These are phyloP conservation scores for Globisporangium rhizosaccharum DNA, from an alignment of 352 stramenopile genomes.

Conservation along the genomic window DNA sequence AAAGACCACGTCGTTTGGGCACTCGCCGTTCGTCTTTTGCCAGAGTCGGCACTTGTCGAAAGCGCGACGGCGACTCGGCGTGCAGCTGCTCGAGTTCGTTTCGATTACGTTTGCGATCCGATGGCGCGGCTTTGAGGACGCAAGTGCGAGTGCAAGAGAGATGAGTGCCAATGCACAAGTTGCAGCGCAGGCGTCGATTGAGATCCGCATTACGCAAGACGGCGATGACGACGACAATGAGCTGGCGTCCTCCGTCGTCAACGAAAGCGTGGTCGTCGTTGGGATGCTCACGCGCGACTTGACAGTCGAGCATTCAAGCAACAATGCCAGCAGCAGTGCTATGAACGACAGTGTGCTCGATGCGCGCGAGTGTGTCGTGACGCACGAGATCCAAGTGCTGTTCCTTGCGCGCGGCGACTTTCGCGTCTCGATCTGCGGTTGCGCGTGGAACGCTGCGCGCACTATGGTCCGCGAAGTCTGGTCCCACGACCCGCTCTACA, in stretches of 20 bases:
- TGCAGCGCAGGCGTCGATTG: conserved; percentile 5
- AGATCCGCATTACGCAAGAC: conserved; percentile 33
- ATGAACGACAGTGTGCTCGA: neutral
- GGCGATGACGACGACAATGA: conserved; percentile 8
- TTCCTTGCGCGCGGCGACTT: conserved; percentile 66
- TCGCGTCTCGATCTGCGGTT: conserved; percentile 28
- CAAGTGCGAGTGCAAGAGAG: neutral
- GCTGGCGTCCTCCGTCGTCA: conserved; percentile 7
- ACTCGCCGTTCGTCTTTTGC: conserved; percentile 16
- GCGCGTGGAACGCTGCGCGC: neutral
- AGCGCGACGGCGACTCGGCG: conserved; percentile 1
- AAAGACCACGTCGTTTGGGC: neutral
- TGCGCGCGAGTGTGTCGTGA: neutral
- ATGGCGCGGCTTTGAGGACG: neutral
- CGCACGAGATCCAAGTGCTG: conserved; percentile 37
- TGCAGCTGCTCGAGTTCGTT: conserved; percentile 12
- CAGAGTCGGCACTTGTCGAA: conserved; percentile 1
- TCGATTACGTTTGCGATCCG: conserved; percentile 6
- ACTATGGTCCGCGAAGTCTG: conserved; percentile 24
- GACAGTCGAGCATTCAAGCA: conserved; percentile 9
- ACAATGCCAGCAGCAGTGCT: neutral
- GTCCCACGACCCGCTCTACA: conserved; percentile 39
- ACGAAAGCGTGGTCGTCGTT: conserved; percentile 30
- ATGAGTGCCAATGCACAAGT: neutral
- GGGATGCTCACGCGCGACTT: conserved; percentile 30